Percentiles rank a stretch among this genome's conserved stretches.
phyloP scores from a whole-genome alignment of 352 stramenopile genomes.

The Pythium chondricola region DNA sequence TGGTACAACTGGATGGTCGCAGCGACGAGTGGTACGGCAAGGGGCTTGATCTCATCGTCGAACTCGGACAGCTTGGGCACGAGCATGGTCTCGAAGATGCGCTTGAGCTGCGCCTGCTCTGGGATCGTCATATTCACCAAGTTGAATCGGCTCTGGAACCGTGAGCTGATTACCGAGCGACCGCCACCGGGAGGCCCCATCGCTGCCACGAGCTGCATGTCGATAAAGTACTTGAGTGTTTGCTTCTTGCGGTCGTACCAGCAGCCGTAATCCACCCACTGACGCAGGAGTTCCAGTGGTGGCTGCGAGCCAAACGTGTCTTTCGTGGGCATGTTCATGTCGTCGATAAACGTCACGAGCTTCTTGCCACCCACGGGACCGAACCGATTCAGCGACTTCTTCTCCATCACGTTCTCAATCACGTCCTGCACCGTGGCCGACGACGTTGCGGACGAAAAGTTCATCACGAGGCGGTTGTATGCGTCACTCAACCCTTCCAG shows the following conservation, averaged over 20 bases:
- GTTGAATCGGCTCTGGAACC: conserved; percentile 90
- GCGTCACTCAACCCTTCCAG: conserved; percentile 75
- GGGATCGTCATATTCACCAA: conserved; percentile 88
- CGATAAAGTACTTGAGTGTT: conserved; percentile 87
- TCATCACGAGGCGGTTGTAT: conserved; percentile 77
- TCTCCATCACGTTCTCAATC: conserved; percentile 90
- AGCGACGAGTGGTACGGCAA: conserved; percentile 57
- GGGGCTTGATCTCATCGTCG: conserved; percentile 84
- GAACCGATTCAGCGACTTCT: conserved; percentile 85
- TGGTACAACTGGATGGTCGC: conserved; percentile 88
- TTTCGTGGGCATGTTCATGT: conserved; percentile 91
- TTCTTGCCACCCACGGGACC: conserved; percentile 84
- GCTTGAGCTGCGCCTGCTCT: conserved; percentile 74
- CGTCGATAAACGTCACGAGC: conserved; percentile 89
- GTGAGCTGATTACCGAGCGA: conserved; percentile 81
- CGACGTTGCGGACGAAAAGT: conserved; percentile 88
- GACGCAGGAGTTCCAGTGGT: conserved; percentile 85
- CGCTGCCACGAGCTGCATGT: conserved; percentile 86
- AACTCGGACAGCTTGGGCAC: conserved; percentile 81
- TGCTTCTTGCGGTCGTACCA: conserved; percentile 92
- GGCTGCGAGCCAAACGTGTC: conserved; percentile 90
- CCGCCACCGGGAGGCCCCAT: conserved; percentile 87
- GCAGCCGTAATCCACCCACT: conserved; percentile 90
- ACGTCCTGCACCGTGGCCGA: conserved; percentile 85
- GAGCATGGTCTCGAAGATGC: conserved; percentile 88